A percentile compares a stretch with the other conserved stretches of the same genome.
These are phyloP conservation scores for Dentipellis fragilis DNA, from an alignment of 768 basidiomycete genomes.

Conservation along the genomic window DNA sequence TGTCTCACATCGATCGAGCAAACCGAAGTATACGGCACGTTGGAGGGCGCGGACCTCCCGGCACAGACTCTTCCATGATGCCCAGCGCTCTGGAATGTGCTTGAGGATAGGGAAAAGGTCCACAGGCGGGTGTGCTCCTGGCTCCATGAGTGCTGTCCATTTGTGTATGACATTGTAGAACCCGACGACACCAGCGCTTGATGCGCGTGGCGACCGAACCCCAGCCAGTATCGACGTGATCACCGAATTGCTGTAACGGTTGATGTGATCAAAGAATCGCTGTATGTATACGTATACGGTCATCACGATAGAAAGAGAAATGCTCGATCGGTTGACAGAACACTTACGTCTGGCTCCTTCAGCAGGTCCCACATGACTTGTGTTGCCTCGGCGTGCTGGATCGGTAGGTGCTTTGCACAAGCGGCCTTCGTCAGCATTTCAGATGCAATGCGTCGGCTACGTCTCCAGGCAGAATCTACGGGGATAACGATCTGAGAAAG, in stretches of 20 bases:
- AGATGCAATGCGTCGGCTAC: not conserved
- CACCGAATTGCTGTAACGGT: conserved; percentile 22
- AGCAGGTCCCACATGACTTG: conserved; percentile 23
- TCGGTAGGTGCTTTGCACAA: conserved; percentile 13
- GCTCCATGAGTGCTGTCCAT: conserved; percentile 19
- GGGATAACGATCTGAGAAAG: not conserved
- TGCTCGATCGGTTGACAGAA: not conserved
- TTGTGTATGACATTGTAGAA: conserved; percentile 20
- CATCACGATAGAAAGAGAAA: not conserved
- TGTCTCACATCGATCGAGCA: conserved; percentile 19
- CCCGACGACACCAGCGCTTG: conserved; percentile 16
- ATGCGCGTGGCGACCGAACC: conserved; percentile 20
- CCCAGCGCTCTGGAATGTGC: conserved; percentile 25
- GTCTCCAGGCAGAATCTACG: not conserved
- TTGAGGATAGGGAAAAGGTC: conserved; percentile 25
- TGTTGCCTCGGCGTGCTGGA: conserved; percentile 21
- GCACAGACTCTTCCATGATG: conserved; percentile 23
- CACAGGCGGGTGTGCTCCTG: conserved; percentile 27
- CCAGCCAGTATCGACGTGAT: conserved; percentile 23
- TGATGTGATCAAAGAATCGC: conserved; percentile 22
- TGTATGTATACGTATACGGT: not conserved
- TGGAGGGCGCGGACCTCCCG: conserved; percentile 17
- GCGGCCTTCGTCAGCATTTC: conserved; percentile 15
- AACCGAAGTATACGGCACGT: conserved; percentile 20
- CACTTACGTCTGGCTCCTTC: conserved; percentile 16